Evolutionary conservation across 768 basidiomycete genomes (phyloP), one percentile per base, ranked within the genome.

Genomic region (Pulveroboletus ravenelii): DNA sequence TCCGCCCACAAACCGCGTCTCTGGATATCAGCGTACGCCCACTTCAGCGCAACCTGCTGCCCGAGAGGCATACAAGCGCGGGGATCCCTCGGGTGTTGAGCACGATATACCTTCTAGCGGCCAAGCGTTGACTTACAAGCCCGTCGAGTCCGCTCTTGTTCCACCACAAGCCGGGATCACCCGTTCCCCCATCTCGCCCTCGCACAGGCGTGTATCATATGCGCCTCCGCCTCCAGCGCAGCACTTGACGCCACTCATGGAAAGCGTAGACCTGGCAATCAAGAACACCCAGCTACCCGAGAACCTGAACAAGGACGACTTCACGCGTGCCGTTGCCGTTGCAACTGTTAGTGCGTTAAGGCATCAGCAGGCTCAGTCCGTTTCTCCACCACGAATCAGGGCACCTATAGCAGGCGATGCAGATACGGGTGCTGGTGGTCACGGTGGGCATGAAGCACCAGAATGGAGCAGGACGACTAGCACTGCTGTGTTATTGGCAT

Each of bases 381-480:
- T 77, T 29, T 77, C 77, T 6, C 78, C 77, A 29, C 75, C 71
- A 17, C 73, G 79, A 47, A 61, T 68, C 23, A 75, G 80, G 39
- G 57, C 67, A 41, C 77, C 76, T 4, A 72, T 63, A 10, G 66
- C 54, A 32, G 62, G 49, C 14, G 72, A 71, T 30, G 54, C 56
- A 25, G 83, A 80, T 5, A 6, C 69, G 27, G 79, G 74, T 20
- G 80, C 67, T 31, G 77, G 74, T 32, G 81, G 78, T 15, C 85
- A 87, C 67, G 83, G 82, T 20, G 93, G 90, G 0, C 96, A 99
- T 59, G 95, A 98, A 59, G 95, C 85, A 3, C 96, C 96, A 6
- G 90, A 89, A 40, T 99, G 96, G 96, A 97, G 93, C 61, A 77
- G 96, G 45, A 78, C 76, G 5, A 86, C 85, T 14, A 95, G 92